Base-by-base conservation (phyloP, 2,329 filamentous ascomycete genomes). In the Nothomitra cinnamomea region DNA sequence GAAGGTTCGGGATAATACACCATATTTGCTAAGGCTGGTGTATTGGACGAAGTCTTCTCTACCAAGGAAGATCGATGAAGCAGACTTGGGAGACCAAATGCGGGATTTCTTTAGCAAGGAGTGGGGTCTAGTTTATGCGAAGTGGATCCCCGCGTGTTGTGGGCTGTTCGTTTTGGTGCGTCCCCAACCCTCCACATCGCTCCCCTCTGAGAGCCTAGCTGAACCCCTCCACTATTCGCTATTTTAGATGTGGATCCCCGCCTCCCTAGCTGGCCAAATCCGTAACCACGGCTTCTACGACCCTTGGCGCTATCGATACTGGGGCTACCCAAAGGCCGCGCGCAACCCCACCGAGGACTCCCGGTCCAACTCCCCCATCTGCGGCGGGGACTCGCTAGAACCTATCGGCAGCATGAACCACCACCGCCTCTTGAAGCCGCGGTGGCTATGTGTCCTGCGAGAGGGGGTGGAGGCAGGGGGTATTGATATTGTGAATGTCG, bases 371-470 rank as follows among this genome's bases (percentile, higher is more conserved):
- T 25, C 10, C 24, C 8, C 28, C 49, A 13, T 13, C 3, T 6
- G 47, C 2, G 22, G 3, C 4, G n/a, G 7, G 21, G n/a, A n/a
- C n/a, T n/a, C n/a, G n/a, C n/a, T n/a, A n/a, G n/a, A n/a, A n/a
- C n/a, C n/a, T n/a, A n/a, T n/a, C n/a, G n/a, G n/a, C n/a, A n/a
- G n/a, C n/a, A n/a, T n/a, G n/a, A n/a, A n/a, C n/a, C n/a, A n/a
- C n/a, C n/a, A 50, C 5, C 32, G 47, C 15, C 5, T 32, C 17
- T 24, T 38, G 7, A 17, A 24, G 47, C 47, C 47, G 32, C 22
- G 25, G 17, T 60, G 59, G 24, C 57, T 64, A 0, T 63, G 61
- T 51, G 59, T 63, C 35, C 57, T 61, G 1, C 45, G 51, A 2
- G 60, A 61, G 0, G 58, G 62, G 17, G 63, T 58, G 52, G 54